Percentiles rank a stretch among this genome's conserved stretches.
These are phyloP conservation scores for Pulveroboletus ravenelii DNA, from an alignment of 768 basidiomycete species.

Conservation along the genomic window DNA sequence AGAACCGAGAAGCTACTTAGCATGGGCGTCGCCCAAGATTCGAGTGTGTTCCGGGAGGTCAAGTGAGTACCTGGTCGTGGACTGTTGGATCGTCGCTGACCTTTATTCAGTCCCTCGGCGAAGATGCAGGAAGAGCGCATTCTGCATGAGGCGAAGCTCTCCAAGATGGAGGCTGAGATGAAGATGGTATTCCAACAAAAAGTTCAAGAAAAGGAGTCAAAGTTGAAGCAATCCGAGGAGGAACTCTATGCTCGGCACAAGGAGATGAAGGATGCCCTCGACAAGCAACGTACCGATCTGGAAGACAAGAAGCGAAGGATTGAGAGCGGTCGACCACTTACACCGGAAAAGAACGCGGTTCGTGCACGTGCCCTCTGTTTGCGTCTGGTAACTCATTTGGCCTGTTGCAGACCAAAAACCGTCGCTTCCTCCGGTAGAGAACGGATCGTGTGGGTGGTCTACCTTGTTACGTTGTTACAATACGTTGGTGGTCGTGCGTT, in stretches of 20 bases:
- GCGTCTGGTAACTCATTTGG: constrained; percentile 5
- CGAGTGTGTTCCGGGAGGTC: constrained; percentile 97
- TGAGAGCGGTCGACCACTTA: constrained; percentile 91
- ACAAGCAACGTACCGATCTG: constrained; percentile 91
- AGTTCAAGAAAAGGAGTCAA: constrained; percentile 98
- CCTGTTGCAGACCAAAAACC: constrained; percentile 31
- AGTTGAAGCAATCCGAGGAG: constrained; percentile 98
- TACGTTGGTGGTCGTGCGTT: constrained; percentile 25
- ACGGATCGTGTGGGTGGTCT: constrained; percentile 9
- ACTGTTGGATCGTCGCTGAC: constrained; percentile 10
- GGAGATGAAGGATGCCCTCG: constrained; percentile 99
- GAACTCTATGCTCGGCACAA: constrained; percentile 97
- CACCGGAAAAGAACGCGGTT: constrained; percentile 88
- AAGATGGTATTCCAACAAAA: constrained; percentile 99
- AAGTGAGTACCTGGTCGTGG: constrained; percentile 58
- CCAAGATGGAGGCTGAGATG: constrained; percentile 99
- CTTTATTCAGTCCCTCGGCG: constrained; percentile 73
- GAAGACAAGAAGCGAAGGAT: constrained; percentile 98
- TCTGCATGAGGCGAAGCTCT: constrained; percentile 93
- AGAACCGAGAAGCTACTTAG: constrained; percentile 91
- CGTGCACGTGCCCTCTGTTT: constrained; percentile 30
- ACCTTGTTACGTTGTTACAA: constrained; percentile 29
- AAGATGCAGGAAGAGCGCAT: constrained; percentile 95
- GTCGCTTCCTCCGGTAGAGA: constrained; percentile 34
- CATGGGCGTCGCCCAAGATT: constrained; percentile 98